Evolutionary conservation across 192 early-diverging fungal species (phyloP), one percentile per base, ranked within the genome.

Genomic region (Backusella westeae): DNA sequence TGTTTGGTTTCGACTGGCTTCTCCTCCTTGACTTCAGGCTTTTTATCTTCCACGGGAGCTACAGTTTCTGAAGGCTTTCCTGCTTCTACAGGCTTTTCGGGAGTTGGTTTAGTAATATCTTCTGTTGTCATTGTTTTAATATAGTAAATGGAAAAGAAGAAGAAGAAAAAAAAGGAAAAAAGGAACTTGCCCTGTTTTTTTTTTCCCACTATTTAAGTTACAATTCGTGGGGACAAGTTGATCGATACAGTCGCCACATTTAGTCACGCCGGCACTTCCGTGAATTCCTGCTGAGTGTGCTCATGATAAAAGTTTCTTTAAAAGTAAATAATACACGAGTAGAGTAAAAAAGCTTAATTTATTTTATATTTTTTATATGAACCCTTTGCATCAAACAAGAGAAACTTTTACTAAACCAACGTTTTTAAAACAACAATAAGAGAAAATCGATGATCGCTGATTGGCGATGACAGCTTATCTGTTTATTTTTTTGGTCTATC

Each of bases 251-350:
- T 63, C 21, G 23, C 56, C 26, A 63, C 56, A 63, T 63, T 63
- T 63, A 63, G 56, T 63, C 56, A 29, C 56, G 10, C 56, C 56
- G 56, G 56, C 12, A 29, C 23, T 63, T 63, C 56, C 56, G 23
- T 63, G 56, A 63, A 63, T 29, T 63, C 56, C 56, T 63, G 56
- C 56, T 63, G 56, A 63, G 56, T 63, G 56, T 1, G 56, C 56
- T 63, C 56, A 63, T 63, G 56, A 63, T 63, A 29, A 63, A 63
- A 63, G 26, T 12, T 63, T 63, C 56, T 63, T 63, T 29, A 63
- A 29, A 29, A 63, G 56, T 63, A 63, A 63, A 63, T 23, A 10
- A 9, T 26, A 63, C 56, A 63, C 56, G 56, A 63, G 56, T 0
- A 23, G n/a, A 21, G 1, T 63, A 26, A 26, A 49, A 63, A 63